phyloP scores from a whole-genome alignment of 169 alveolate species.

The Plasmodium sp. region DNA sequence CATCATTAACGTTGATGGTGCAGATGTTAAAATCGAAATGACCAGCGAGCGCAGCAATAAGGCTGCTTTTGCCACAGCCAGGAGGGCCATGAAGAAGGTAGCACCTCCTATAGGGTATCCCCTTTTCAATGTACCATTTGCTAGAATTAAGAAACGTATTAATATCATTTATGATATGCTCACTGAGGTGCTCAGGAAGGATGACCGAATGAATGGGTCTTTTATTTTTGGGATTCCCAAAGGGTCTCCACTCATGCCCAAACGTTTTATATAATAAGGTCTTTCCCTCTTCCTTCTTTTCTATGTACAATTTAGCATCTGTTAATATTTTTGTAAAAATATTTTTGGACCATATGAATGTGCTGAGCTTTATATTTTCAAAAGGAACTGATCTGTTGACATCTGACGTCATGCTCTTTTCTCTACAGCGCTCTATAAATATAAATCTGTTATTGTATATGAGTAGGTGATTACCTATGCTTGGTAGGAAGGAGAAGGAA shows the following conservation, averaged over 20 bases:
- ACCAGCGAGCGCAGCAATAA: slow-evolving; percentile 88
- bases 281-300: slow-evolving; percentile 79
- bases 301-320: slow-evolving; percentile 58
- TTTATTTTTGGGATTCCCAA: slow-evolving; percentile 82
- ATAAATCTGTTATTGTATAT: slow-evolving; percentile 29
- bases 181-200: slow-evolving; percentile 33
- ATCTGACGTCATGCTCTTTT: slow-evolving; percentile 47
- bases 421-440: slow-evolving; percentile 51
- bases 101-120: slow-evolving; percentile 89
- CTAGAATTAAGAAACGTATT: slow-evolving; percentile 39
- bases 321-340: slow-evolving; percentile 44
- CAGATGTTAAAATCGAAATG: slow-evolving; percentile 84
- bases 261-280: slow-evolving; percentile 78
- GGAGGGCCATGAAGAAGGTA: slow-evolving; percentile 89
- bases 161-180: slow-evolving; percentile 49
- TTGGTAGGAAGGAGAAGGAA: slow-evolving; percentile 55
- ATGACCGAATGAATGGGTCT: slow-evolving; percentile 84
- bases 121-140: slow-evolving; percentile 84
- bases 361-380: slow-evolving; percentile 67
- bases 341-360: slow-evolving; percentile 70
- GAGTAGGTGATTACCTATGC: slow-evolving; percentile 72
- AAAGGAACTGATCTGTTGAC: slow-evolving; percentile 45
- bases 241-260: slow-evolving; percentile 86
- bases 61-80: slow-evolving; percentile 90
- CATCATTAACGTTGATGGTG: slow-evolving; percentile 84